Evolutionary conservation across 1,284 basidiomycete genomes (phyloP).

Genomic region (Ceratobasidium sp.): DNA sequence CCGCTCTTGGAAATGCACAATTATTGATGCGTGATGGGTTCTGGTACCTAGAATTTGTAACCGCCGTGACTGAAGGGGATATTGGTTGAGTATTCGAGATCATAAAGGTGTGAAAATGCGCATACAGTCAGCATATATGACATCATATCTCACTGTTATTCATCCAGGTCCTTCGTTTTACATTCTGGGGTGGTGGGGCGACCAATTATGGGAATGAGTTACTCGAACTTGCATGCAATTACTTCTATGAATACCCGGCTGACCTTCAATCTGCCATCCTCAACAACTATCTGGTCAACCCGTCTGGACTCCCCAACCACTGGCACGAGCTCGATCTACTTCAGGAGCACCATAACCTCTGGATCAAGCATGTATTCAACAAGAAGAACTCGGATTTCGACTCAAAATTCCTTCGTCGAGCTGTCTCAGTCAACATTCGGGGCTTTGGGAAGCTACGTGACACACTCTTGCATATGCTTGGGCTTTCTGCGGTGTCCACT

Average conservation of each 20-base stretch:
- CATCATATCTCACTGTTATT: neutral
- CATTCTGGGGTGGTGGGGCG: slow-evolving; percentile 53
- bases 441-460: neutral
- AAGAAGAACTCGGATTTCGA: slow-evolving; percentile 5
- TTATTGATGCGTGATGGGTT: slow-evolving; percentile 59
- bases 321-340: slow-evolving; percentile 59
- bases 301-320: slow-evolving; percentile 54
- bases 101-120: slow-evolving; percentile 54
- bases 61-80: slow-evolving; percentile 58
- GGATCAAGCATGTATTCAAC: slow-evolving; percentile 54
- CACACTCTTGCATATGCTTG: neutral
- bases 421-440: slow-evolving; percentile 9
- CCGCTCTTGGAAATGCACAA: slow-evolving; percentile 58
- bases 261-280: slow-evolving; percentile 52
- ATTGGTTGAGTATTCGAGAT: slow-evolving; percentile 56
- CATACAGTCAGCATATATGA: slow-evolving; percentile 45
- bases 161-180: slow-evolving; percentile 46
- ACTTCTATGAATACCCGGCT: slow-evolving; percentile 52
- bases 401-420: neutral
- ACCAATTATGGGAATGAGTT: slow-evolving; percentile 53
- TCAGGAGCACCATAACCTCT: slow-evolving; percentile 62
- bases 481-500: neutral
- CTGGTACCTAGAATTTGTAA: slow-evolving; percentile 56
- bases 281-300: slow-evolving; percentile 60
- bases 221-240: slow-evolving; percentile 51